Base-by-base conservation (phyloP, 441 rosid genomes). In the Gossypium trilobum region DNA sequence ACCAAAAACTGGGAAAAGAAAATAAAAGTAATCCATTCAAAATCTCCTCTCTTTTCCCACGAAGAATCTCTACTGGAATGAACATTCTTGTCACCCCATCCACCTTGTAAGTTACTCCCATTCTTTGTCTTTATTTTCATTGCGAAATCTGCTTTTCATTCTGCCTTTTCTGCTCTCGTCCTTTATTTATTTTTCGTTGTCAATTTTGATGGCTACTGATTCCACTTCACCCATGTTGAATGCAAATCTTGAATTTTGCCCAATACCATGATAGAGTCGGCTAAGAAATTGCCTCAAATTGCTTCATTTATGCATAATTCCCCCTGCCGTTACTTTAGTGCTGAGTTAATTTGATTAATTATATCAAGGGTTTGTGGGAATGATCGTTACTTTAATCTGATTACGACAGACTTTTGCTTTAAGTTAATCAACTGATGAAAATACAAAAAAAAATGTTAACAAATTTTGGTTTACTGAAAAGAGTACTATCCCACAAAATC, bases 41-140 rank as follows among this genome's bases (percentile, higher is more conserved):
- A 17, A 67, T 67, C 29, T 48, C 2, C 29, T 52, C 33, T 14
- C 50, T 11, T n/a, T 14, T 33, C 36, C 22, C 14, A 4, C 44
- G 44, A 3, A 3, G 19, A 61, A 52, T 25, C 31, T 39, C 7
- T 1, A 3, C 16, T 33, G 13, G 69, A 33, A 31, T 66, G 75
- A 67, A 57, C 39, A 48, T 58, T 65, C 68, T 22, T 48, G 6
- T 20, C 33, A 33, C 10, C 59, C 4, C 61, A 71, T 79, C 75
- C 55, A 17, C 48, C 60, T 23, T 62, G 73, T 70, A 67, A 68
- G 80, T 59, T 68, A 16, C 14, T n/a, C 44, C 58, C 58, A 14
- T 23, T 66, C 50, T 46, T 68, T 20, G 6, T 57, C 60, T 48
- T 2, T 42, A 11, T 57, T 50, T 61, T 50, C 7, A 39, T 31